Evolutionary conservation across 805 yeast species (phyloP), one percentile per base, ranked within the genome.

Genomic region (Zygoascus flipseniorum): DNA sequence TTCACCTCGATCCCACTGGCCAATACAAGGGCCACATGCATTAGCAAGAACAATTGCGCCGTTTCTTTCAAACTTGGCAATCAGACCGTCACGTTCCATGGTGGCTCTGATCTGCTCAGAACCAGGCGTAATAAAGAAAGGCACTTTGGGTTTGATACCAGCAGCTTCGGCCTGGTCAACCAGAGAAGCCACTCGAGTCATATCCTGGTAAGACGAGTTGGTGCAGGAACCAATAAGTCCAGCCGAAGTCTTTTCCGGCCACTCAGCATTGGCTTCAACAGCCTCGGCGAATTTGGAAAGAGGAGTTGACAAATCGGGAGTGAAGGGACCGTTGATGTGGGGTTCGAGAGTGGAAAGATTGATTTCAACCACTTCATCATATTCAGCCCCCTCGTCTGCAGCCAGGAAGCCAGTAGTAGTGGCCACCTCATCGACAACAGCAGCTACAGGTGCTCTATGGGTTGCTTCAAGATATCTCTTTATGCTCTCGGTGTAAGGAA

Each of bases 1-100:
- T 51, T 68, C 67, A 54, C 68, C 73, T 76, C 98, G 86, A 70
- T 93, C 97, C 99, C 99, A 92, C 77, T 92, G 99, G 55, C 99
- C 99, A 68, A 92, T 92, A 77, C 99, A 92, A 66, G 98, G 99
- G 62, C 99, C 99, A 79, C 99, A 92, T 19, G 99, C 99, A 70
- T 92, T 92, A 52, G 98, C 97, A 62, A 92, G 78, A 46, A 92
- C 96, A 55, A 81, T 78, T 62, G 96, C 99, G 56, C 98, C 98
- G 64, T 83, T 85, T 52, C 85, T 81, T 69, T 84, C 83, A 69
- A 92, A 89, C 44, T 84, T 81, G 47, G 84, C 76, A 57, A 86
- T 80, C 66, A 86, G 81, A 55, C 98, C 98, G 71, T 92, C 99
- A 73, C 97, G 83, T 70, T 86, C 96, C 63, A 92, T 82, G 51